Conservation (phyloP, 2,329 filamentous ascomycete species). For the Claviceps africana region DNA sequence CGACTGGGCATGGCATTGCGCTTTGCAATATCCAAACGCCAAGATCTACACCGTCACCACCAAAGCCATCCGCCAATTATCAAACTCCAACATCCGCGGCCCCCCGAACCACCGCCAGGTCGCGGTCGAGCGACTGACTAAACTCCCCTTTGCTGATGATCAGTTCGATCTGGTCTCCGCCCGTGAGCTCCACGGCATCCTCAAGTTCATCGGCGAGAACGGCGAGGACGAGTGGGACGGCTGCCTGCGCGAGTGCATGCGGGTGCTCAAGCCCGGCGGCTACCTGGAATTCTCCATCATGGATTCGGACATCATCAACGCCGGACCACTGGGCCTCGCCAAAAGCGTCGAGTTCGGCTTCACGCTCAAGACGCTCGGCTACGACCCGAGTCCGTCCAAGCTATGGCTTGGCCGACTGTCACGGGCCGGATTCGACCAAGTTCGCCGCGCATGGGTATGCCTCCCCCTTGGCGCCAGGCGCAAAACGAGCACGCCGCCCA, state of each 20-base stretch:
- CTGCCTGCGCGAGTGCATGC: constrained; percentile 73
- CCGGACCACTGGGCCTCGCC: constrained; percentile 64
- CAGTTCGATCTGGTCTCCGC: constrained; percentile 89
- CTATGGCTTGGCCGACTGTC: constrained; percentile 62
- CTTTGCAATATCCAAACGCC: constrained; percentile 69
- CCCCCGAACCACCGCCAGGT: constrained; percentile 80
- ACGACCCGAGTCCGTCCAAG: constrained; percentile 74
- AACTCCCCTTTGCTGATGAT: constrained; percentile 69
- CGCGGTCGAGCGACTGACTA: constrained; percentile 60
- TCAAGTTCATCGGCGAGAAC: constrained; percentile 58
- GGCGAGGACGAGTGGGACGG: constrained; percentile 75
- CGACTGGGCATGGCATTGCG: constrained; percentile 93
- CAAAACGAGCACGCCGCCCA: constrained; percentile 16
- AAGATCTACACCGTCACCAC: constrained; percentile 81
- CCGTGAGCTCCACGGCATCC: constrained; percentile 68
- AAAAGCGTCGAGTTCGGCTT: constrained; percentile 87
- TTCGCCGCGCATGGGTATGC: constrained; percentile 78
- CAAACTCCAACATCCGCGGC: constrained; percentile 63
- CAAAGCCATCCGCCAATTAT: constrained; percentile 53
- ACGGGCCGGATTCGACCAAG: constrained; percentile 61
- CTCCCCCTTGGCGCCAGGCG: constrained; percentile 58
- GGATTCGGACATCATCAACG: constrained; percentile 79
- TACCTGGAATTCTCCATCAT: constrained; percentile 84
- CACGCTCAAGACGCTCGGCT: constrained; percentile 75
- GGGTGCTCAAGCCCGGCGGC: constrained; percentile 83